Base-by-base conservation (phyloP, 1,284 basidiomycete species). In the Heterobasidion annosum region DNA sequence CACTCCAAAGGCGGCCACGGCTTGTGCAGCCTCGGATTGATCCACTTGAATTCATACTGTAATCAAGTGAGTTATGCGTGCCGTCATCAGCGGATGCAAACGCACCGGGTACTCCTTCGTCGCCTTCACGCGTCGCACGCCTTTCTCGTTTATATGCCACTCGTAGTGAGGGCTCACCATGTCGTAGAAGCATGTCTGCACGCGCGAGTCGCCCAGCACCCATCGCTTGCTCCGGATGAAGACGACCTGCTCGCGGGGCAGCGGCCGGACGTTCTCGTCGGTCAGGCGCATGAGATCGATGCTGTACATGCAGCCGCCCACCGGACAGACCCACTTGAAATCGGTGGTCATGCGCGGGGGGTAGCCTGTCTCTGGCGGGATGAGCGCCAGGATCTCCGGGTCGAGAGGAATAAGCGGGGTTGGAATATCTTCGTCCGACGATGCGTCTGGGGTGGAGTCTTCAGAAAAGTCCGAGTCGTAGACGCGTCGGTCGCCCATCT, bases 401-500 rank as follows among this genome's bases (percentile, higher is more conserved):
- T 48, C 13, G 10, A 19, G 37, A 10, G n/a, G 10, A n/a, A 10
- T 40, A n/a, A n/a, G 12, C 2, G 46, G 6, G 19, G 16, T 16
- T 32, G 46, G 18, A 48, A 13, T 10, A 3, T 25, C 25, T 25
- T 25, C 25, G 25, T 13, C 43, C 6, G 43, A 70, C 8, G 73
- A 68, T 16, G 65, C 70, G 33, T 71, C 61, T 16, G 61, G 63
- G 18, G 76, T 72, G 1, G 79, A 79, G 2, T 62, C 59, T 16
- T 73, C 72, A 12, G 75, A 76, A 62, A 82, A 82, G 61, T 82
- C 81, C 8, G 68, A 61, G 44, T 69, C 67, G 52, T 61, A 61
- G 13, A 63, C 52, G 7, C 56, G 45, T 7, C 50, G 51, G 37
- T 40, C n/a, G 3, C 15, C 8, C 10, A 33, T 16, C 1, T 58